These are phyloP conservation scores for Bolboschoenus planiculmis DNA, from an alignment of 176 grass and related monocot species.

Conservation along the genomic window DNA sequence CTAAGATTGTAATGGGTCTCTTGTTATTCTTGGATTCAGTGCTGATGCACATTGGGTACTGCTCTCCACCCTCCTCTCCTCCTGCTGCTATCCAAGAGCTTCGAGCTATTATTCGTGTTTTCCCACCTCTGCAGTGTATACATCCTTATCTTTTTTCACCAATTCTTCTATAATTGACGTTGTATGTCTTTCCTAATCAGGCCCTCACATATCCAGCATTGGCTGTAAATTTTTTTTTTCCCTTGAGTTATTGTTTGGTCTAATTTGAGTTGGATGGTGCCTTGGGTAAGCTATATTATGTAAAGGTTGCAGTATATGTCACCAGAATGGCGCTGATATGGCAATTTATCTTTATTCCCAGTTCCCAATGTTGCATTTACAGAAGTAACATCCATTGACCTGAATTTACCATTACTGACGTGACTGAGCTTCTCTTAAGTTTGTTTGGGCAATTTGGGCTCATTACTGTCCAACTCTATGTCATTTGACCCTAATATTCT, in stretches of 20 bases:
- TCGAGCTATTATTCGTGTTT: conserved; percentile 62
- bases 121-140: conserved; percentile 68
- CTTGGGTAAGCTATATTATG: neutral
- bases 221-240: neutral
- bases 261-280: neutral
- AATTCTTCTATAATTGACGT: neutral
- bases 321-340: neutral
- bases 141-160: neutral
- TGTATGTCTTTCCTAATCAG: neutral
- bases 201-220: neutral
- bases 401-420: neutral
- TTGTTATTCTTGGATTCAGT: conserved; percentile 42
- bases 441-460: neutral
- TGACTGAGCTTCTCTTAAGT: neutral
- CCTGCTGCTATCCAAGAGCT: conserved; percentile 80
- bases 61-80: conserved; percentile 71
- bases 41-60: conserved; percentile 94
- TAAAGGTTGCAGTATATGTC: neutral
- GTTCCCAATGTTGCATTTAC: neutral
- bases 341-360: neutral
- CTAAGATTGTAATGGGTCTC: neutral
- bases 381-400: neutral
- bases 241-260: neutral
- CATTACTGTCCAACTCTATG: neutral
- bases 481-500: neutral